Conservation (phyloP, 1,284 basidiomycete genomes). For the Irpex sp. region DNA sequence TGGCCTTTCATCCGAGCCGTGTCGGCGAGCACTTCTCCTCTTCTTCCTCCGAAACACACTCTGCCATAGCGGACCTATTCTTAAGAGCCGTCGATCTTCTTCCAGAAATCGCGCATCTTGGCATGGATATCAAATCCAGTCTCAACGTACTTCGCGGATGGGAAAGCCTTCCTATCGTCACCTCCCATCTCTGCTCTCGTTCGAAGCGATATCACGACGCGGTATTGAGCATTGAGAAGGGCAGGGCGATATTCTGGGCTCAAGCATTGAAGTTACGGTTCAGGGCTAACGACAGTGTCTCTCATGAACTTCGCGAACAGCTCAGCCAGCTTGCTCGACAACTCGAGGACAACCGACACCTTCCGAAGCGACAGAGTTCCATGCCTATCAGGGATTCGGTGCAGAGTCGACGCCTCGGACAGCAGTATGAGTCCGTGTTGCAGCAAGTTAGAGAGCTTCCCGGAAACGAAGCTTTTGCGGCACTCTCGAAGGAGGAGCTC, state of each 20-base stretch:
- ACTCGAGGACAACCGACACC: not conserved
- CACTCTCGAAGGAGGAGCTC: not conserved
- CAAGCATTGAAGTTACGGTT: constrained; percentile 7
- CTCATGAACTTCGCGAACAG: constrained; percentile 1
- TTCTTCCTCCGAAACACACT: not conserved
- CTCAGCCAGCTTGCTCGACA: not conserved
- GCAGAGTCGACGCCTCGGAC: not conserved
- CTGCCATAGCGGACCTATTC: not conserved
- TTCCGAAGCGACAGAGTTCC: not conserved
- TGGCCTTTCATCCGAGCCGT: not conserved
- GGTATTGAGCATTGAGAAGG: constrained; percentile 9
- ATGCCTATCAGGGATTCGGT: not conserved
- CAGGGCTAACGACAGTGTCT: constrained; percentile 3
- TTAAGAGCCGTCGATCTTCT: not conserved
- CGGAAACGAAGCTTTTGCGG: not conserved
- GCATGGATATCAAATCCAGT: not conserved
- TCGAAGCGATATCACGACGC: not conserved
- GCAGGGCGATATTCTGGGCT: constrained; percentile 11
- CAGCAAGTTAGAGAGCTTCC: not conserved
- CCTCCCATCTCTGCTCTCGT: not conserved
- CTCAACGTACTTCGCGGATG: not conserved
- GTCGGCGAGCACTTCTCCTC: not conserved
- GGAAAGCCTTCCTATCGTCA: not conserved
- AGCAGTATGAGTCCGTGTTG: constrained; percentile 3
- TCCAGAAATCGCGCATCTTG: not conserved